phyloP scores from a whole-genome alignment of 352 stramenopile genomes.

The Phytophthora fragariaefolia region DNA sequence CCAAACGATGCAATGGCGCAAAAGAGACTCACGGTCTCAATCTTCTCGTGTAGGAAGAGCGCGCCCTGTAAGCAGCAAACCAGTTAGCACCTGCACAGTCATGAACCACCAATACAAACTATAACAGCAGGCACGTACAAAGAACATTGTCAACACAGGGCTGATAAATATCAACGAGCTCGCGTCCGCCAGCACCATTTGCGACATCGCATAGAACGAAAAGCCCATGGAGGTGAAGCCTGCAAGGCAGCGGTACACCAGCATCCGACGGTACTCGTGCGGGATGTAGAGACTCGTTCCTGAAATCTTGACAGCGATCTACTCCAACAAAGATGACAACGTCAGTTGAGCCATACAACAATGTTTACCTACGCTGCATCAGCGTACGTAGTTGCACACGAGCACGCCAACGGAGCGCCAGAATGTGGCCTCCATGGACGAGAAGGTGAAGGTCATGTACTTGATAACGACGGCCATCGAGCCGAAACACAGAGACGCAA shows the following conservation, averaged over 20 bases:
- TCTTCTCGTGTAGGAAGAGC: constrained; percentile 43
- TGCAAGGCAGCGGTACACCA: constrained; percentile 60
- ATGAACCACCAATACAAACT: neutral
- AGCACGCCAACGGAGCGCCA: constrained; percentile 64
- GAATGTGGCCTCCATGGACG: constrained; percentile 78
- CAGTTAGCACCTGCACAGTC: neutral
- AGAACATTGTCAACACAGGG: constrained; percentile 35
- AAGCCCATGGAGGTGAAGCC: constrained; percentile 75
- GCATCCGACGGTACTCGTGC: constrained; percentile 47
- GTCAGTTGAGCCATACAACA: neutral
- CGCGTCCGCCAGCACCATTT: constrained; percentile 79
- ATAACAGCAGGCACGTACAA: constrained; percentile 18
- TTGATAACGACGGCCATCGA: constrained; percentile 80
- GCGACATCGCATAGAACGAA: constrained; percentile 72
- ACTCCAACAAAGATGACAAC: neutral
- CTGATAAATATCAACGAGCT: constrained; percentile 66
- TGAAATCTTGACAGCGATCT: constrained; percentile 14
- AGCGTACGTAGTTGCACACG: constrained; percentile 58
- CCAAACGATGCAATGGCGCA: constrained; percentile 45
- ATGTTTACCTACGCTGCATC: too few species aligned
- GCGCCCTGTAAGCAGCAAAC: constrained; percentile 35
- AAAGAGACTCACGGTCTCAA: constrained; percentile 39
- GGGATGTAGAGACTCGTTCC: constrained; percentile 47
- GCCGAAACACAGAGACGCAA: constrained; percentile 77
- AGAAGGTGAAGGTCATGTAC: constrained; percentile 66